Conservation (phyloP, 371 early-diverging fungal species). For the Mucor mucedo region DNA sequence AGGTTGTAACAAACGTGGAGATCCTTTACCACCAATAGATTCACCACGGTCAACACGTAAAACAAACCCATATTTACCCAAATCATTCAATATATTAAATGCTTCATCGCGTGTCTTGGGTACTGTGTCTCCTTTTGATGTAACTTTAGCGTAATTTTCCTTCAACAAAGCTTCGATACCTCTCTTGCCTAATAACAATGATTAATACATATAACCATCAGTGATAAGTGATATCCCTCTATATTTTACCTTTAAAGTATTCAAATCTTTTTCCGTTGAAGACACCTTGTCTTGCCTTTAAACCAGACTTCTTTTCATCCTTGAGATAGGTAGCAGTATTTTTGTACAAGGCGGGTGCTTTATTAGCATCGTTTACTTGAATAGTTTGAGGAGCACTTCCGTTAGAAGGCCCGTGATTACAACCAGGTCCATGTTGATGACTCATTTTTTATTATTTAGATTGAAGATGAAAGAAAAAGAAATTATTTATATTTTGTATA, state of each 20-base stretch:
- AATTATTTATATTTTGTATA: neutral
- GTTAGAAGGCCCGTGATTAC: slow-evolving; percentile 29
- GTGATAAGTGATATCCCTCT: too few relatives aligned
- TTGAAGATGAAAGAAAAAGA: slow-evolving; percentile 2
- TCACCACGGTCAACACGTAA: slow-evolving; percentile 75
- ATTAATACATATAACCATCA: neutral
- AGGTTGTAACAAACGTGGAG: slow-evolving; percentile 60
- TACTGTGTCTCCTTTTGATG: slow-evolving; percentile 47
- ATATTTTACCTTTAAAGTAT: slow-evolving; percentile 84
- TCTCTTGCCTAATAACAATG: slow-evolving; percentile 33
- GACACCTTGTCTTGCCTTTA: slow-evolving; percentile 85
- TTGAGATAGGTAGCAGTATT: slow-evolving; percentile 42
- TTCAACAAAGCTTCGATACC: slow-evolving; percentile 88
- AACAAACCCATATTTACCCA: slow-evolving; percentile 74
- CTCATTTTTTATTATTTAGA: slow-evolving; percentile 20
- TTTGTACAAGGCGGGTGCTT: slow-evolving; percentile 45
- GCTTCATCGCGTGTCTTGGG: slow-evolving; percentile 72
- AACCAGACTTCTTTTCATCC: slow-evolving; percentile 63
- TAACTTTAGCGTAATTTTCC: slow-evolving; percentile 65
- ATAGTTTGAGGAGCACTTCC: slow-evolving; percentile 29
- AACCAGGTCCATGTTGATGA: slow-evolving; percentile 36
- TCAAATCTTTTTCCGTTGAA: slow-evolving; percentile 90
- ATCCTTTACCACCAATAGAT: slow-evolving; percentile 53
- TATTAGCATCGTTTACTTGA: slow-evolving; percentile 48
- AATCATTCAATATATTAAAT: slow-evolving; percentile 66